Evolutionary conservation across 129 eudicot species (phyloP).

Genomic region (Solidago caesia): DNA sequence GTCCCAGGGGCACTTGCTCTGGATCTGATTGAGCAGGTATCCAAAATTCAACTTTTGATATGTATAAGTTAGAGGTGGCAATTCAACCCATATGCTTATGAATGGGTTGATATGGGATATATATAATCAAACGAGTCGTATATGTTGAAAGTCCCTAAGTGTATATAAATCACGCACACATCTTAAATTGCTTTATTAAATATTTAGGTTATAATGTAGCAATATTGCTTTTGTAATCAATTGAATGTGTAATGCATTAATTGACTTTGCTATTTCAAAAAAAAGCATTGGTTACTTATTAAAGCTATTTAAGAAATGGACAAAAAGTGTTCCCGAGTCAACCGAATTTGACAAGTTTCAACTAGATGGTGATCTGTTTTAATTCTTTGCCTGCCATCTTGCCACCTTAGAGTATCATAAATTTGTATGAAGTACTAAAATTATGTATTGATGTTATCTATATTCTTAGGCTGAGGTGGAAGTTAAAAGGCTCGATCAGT

Average conservation of each 20-base stretch:
- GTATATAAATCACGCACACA: not conserved
- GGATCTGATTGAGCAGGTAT: conserved; percentile 84
- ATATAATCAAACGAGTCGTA: not conserved
- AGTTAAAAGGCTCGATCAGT: conserved; percentile 85
- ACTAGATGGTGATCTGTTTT: not conserved
- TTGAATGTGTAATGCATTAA: not conserved
- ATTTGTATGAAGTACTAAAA: not conserved
- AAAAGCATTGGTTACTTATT: not conserved
- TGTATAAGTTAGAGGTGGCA: not conserved
- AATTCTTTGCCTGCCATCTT: not conserved
- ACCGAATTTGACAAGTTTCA: not conserved
- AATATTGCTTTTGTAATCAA: not conserved
- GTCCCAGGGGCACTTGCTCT: conserved; percentile 88
- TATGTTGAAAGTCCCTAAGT: not conserved
- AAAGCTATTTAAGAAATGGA: not conserved
- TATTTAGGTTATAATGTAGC: not conserved
- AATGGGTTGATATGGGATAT: not conserved
- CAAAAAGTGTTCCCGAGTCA: not conserved
- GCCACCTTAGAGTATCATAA: not conserved
- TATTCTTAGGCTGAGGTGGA: conserved; percentile 77
- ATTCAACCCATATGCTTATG: not conserved
- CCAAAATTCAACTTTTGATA: not conserved
- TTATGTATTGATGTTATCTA: not conserved
- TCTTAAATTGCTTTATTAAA: not conserved
- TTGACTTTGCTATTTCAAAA: too few relatives aligned